Evolutionary conservation across 345 rosid species (phyloP), one percentile per base, ranked within the genome.

Genomic region (Gossypium anomalum): DNA sequence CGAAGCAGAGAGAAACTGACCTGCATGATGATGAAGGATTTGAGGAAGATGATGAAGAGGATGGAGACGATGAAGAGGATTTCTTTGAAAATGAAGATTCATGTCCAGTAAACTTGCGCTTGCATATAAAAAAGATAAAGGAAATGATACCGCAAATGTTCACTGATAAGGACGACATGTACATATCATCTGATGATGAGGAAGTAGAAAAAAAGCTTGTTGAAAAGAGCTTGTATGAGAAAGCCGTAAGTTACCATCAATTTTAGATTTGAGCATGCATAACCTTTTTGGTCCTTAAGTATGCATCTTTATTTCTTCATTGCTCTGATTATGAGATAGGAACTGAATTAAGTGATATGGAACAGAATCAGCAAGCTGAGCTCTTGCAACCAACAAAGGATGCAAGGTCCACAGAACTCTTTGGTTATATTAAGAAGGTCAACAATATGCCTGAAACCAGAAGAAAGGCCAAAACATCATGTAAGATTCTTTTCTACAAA

Each of bases 101-200:
- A n/a, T 78, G 68, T 78, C 78, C 86, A 23, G 77, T 80, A 80
- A 85, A 78, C 82, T 72, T 87, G 45, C 85, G 89, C 66, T 81
- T 82, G 81, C 89, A 84, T 75, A 79, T 93, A 51, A 89, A 85
- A 82, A 93, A 82, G 82, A 82, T 90, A 76, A 91, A 90, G 86
- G 97, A 93, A 86, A 93, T 86, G 96, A 89, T 95, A 66, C 89
- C 92, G 45, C 88, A 82, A 49, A 86, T 93, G 94, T 95, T 93
- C 82, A 90, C 96, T 7, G 99, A 95, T 71, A 83, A 89, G 67
- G 88, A 90, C 79, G 99, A 91, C 73, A 74, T 75, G 41, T 95
- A 91, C 75, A 57, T 89, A 52, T 89, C 98, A 75, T 95, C 99
- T 56, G 97, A 95, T 56, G 98, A 95, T 4, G 98, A 94, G 75